These are phyloP conservation scores for Dactylonectria estremocensis DNA, from an alignment of 2,329 filamentous ascomycete genomes.

Conservation along the genomic window DNA sequence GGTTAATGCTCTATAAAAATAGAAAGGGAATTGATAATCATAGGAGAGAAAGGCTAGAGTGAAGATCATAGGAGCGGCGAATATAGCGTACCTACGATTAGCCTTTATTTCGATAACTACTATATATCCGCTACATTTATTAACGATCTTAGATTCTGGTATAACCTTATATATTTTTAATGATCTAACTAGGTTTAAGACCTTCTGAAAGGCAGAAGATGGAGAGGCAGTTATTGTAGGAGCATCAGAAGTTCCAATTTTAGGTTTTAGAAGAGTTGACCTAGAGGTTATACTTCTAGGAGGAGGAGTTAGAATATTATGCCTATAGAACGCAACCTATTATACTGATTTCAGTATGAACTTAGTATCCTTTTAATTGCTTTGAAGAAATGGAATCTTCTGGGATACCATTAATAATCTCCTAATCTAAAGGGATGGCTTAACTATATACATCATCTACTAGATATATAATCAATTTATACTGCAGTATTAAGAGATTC, in stretches of 20 bases:
- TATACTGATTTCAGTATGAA: neutral
- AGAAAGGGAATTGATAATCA: neutral
- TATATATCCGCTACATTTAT: neutral
- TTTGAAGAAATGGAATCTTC: neutral
- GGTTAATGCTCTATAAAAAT: neutral
- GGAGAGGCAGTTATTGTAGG: neutral
- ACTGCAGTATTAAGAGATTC: neutral
- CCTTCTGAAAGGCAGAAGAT: neutral
- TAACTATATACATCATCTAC: neutral
- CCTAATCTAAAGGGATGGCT: neutral
- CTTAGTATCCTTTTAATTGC: neutral
- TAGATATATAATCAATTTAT: neutral
- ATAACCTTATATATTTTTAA: neutral
- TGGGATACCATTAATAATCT: neutral
- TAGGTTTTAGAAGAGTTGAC: neutral
- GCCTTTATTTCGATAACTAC: neutral
- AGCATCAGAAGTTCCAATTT: neutral
- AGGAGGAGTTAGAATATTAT: neutral
- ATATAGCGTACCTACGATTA: neutral
- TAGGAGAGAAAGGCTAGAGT: neutral
- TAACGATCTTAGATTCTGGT: neutral
- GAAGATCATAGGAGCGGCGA: neutral
- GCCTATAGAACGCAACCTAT: neutral
- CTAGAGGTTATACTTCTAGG: neutral
- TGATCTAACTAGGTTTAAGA: neutral